These are phyloP conservation scores for Penicillium subrubescens DNA, from an alignment of 495 filamentous ascomycete species.

Conservation along the genomic window DNA sequence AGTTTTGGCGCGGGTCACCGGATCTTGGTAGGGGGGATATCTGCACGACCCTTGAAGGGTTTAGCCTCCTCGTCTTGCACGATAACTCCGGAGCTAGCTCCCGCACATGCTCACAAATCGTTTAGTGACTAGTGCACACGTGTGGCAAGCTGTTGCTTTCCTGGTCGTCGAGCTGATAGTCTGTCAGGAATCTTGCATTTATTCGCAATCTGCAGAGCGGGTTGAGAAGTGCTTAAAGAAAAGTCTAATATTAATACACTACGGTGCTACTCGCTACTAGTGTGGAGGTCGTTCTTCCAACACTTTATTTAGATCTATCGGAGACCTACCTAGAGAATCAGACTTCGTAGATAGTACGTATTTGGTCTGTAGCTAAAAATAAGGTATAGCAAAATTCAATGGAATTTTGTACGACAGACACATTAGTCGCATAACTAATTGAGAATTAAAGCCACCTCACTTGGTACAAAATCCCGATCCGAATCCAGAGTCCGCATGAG, in stretches of 20 bases:
- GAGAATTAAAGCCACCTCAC: too few relatives aligned
- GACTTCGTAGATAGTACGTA: too few relatives aligned
- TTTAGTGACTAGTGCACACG: conserved; percentile 7
- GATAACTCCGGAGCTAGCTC: background rate
- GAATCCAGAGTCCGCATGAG: too few relatives aligned
- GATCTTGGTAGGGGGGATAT: conserved; percentile 1
- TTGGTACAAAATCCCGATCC: too few relatives aligned
- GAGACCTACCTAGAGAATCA: too few relatives aligned
- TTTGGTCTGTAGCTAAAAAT: too few relatives aligned
- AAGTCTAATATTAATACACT: background rate
- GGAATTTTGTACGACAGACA: too few relatives aligned
- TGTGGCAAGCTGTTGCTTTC: conserved; percentile 12
- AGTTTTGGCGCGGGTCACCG: background rate
- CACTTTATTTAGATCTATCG: too few relatives aligned
- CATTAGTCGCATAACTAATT: too few relatives aligned
- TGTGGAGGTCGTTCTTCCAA: too few relatives aligned
- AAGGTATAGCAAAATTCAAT: too few relatives aligned
- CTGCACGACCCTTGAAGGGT: background rate
- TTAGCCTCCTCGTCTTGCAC: background rate
- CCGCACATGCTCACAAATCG: background rate
- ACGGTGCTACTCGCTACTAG: too few relatives aligned
- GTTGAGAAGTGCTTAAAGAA: background rate
- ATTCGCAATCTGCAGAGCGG: conserved; percentile 1
- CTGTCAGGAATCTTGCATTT: background rate
- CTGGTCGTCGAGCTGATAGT: background rate